Percentiles rank a stretch among this genome's conserved stretches.
phyloP scores from a whole-genome alignment of 2,329 filamentous ascomycete species.

The Trichoderma breve region DNA sequence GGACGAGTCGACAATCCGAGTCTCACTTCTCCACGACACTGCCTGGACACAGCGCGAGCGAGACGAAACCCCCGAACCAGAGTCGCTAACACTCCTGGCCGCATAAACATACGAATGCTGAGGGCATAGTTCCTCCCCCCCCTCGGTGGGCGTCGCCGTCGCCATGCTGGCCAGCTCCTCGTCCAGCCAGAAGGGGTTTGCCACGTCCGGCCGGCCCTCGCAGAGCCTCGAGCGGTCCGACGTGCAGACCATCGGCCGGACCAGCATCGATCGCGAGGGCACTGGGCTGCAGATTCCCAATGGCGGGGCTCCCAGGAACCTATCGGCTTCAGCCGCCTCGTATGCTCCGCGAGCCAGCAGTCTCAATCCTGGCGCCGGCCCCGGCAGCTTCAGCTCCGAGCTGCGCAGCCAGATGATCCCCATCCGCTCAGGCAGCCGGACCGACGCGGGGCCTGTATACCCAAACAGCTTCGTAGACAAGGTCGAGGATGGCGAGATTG shows the following conservation, averaged over 20 bases:
- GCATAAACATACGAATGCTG: slow-evolving; percentile 37
- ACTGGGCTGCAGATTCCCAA: slow-evolving; percentile 50
- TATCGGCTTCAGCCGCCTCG: slow-evolving; percentile 55
- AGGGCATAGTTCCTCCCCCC: slow-evolving; percentile 38
- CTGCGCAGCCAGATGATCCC: slow-evolving; percentile 66
- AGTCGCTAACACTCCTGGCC: background rate
- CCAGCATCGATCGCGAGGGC: slow-evolving; percentile 57
- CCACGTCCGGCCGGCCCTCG: slow-evolving; percentile 37
- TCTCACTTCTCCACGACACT: background rate
- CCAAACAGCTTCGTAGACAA: slow-evolving; percentile 50
- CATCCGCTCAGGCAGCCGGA: slow-evolving; percentile 37
- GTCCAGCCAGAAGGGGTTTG: slow-evolving; percentile 33
- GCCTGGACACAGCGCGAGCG: background rate
- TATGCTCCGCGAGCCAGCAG: slow-evolving; percentile 67
- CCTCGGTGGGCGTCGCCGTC: slow-evolving; percentile 35
- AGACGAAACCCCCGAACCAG: background rate
- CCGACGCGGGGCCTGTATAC: slow-evolving; percentile 37
- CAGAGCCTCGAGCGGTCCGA: slow-evolving; percentile 35
- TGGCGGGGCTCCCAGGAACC: slow-evolving; percentile 44
- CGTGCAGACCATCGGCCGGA: slow-evolving; percentile 34
- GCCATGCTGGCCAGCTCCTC: slow-evolving; percentile 36
- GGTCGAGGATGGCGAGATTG: slow-evolving; percentile 62
- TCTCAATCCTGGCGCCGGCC: slow-evolving; percentile 66
- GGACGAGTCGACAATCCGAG: background rate
- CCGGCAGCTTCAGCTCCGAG: slow-evolving; percentile 88